phyloP scores from a whole-genome alignment of 2,329 filamentous ascomycete genomes.

The Rhynchosporium agropyri region DNA sequence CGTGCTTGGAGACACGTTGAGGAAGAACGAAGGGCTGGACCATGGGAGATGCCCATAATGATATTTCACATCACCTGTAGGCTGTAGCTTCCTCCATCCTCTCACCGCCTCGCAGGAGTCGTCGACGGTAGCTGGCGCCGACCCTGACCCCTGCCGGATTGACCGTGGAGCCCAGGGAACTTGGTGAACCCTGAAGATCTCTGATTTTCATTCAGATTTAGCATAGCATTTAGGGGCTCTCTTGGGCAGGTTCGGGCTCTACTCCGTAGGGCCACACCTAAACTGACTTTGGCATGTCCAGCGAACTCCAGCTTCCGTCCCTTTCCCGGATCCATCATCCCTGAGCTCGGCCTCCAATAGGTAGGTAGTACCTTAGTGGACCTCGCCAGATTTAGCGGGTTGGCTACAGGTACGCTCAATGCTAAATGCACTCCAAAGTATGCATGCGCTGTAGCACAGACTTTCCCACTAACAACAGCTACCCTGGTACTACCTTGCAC shows the following conservation, averaged over 20 bases:
- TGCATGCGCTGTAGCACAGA: conserved; percentile 19
- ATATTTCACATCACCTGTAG: conserved; percentile 14
- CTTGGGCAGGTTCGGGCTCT: not conserved
- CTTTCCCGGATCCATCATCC: conserved; percentile 29
- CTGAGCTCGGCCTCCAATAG: conserved; percentile 32
- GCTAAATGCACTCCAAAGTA: conserved; percentile 4
- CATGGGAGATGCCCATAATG: conserved; percentile 6
- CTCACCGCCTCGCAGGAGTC: conserved; percentile 27
- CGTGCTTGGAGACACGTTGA: conserved; percentile 8
- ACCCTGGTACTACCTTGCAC: conserved; percentile 15
- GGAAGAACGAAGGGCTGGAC: not conserved
- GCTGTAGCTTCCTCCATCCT: conserved; percentile 1
- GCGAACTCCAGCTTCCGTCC: not conserved
- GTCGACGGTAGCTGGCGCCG: conserved; percentile 21
- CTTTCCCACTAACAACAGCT: conserved; percentile 12
- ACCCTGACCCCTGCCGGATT: not conserved
- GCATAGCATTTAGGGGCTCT: not conserved
- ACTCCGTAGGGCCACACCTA: not conserved
- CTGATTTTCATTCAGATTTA: not conserved
- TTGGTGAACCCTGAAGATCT: conserved; percentile 11
- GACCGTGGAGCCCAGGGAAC: not conserved
- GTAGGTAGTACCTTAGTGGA: conserved; percentile 9
- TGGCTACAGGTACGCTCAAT: conserved; percentile 10
- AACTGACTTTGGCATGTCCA: conserved; percentile 7
- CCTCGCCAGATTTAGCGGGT: conserved; percentile 8